phyloP scores from a whole-genome alignment of 768 basidiomycete species.

The Tylopilus plumbeoviolaceoides region DNA sequence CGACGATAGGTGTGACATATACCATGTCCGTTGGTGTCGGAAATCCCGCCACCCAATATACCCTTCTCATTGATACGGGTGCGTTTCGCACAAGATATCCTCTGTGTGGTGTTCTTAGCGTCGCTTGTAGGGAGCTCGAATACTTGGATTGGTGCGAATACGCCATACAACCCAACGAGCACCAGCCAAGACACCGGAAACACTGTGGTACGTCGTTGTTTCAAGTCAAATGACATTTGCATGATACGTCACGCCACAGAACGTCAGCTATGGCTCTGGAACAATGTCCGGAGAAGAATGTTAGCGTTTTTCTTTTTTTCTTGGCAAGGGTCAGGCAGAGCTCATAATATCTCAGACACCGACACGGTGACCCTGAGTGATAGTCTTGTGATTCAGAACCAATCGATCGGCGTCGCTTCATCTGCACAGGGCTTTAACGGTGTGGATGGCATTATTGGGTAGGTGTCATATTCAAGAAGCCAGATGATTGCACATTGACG shows the following conservation, averaged over 20 bases:
- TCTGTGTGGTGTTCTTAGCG: not conserved
- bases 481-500: not conserved
- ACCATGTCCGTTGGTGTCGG: slow-evolving; percentile 51
- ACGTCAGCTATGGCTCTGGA: slow-evolving; percentile 53
- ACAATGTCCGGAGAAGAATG: slow-evolving; percentile 51
- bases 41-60: slow-evolving; percentile 44
- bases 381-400: slow-evolving; percentile 41
- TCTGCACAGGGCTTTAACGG: slow-evolving; percentile 40
- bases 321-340: not conserved
- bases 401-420: slow-evolving; percentile 46
- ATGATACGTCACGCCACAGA: slow-evolving; percentile 26
- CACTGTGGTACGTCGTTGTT: slow-evolving; percentile 29
- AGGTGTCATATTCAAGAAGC: not conserved
- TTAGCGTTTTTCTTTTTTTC: slow-evolving; percentile 16
- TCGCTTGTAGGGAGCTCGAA: slow-evolving; percentile 38
- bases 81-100: slow-evolving; percentile 3
- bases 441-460: slow-evolving; percentile 54
- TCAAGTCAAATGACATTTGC: not conserved
- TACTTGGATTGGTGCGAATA: slow-evolving; percentile 55
- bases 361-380: slow-evolving; percentile 44
- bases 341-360: slow-evolving; percentile 32
- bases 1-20: slow-evolving; percentile 45
- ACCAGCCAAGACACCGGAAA: slow-evolving; percentile 42
- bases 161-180: slow-evolving; percentile 41
- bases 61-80: slow-evolving; percentile 58